Evolutionary conservation across 331 rosid genomes (phyloP).

Genomic region (Erythrophleum ivorense): DNA sequence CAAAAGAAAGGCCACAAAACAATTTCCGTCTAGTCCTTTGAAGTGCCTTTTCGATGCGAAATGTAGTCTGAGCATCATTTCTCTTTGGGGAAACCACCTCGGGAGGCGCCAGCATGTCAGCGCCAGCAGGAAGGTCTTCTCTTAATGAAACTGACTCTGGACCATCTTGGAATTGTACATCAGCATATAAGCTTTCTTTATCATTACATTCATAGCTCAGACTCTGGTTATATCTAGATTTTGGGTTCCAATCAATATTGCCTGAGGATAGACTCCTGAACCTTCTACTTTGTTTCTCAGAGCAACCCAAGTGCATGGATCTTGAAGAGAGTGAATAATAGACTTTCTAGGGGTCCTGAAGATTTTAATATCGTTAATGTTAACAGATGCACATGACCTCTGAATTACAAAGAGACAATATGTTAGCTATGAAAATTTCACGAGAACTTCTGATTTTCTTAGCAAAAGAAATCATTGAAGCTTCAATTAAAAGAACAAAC

Average conservation of each 20-base stretch:
- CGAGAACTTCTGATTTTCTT: neutral
- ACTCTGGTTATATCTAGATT: slow-evolving; percentile 45
- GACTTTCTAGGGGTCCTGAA: slow-evolving; percentile 75
- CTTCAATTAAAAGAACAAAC: slow-evolving; percentile 7
- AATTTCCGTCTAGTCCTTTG: slow-evolving; percentile 51
- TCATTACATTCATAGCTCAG: slow-evolving; percentile 41
- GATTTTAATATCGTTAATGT: slow-evolving; percentile 52
- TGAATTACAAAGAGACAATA: slow-evolving; percentile 43
- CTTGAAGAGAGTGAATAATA: slow-evolving; percentile 78
- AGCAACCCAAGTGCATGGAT: slow-evolving; percentile 53
- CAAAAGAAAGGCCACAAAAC: slow-evolving; percentile 63
- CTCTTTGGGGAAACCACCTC: slow-evolving; percentile 44
- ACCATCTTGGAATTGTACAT: slow-evolving; percentile 56
- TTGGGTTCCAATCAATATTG: slow-evolving; percentile 61
- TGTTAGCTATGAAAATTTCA: slow-evolving; percentile 9
- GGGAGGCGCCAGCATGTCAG: slow-evolving; percentile 42
- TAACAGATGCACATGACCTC: slow-evolving; percentile 57
- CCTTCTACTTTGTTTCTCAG: slow-evolving; percentile 50
- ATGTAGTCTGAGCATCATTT: slow-evolving; percentile 24
- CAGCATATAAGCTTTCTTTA: slow-evolving; percentile 48
- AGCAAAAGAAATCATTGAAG: slow-evolving; percentile 30
- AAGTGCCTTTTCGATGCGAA: slow-evolving; percentile 34
- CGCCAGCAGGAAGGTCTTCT: slow-evolving; percentile 47
- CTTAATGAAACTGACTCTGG: slow-evolving; percentile 84
- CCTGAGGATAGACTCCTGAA: slow-evolving; percentile 62